These are phyloP conservation scores for Kazachstania psychrophila DNA, from an alignment of 805 yeast species.

Conservation along the genomic window DNA sequence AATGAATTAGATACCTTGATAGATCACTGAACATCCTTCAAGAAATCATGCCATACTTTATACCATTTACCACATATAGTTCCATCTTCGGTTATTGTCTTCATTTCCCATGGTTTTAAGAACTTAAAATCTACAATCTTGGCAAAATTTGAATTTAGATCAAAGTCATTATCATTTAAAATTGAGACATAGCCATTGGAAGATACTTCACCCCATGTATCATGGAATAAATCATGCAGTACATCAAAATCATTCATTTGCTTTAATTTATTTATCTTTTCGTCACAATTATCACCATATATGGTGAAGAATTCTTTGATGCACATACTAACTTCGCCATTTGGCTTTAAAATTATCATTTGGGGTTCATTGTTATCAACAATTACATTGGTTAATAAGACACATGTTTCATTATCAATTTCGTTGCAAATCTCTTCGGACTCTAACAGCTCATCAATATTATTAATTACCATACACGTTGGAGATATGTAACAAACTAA, in stretches of 20 bases:
- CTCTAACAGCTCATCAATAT: conserved; percentile 25
- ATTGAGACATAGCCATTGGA: conserved; percentile 14
- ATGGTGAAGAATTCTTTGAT: conserved; percentile 27
- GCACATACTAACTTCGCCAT: conserved; percentile 25
- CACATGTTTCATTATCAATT: conserved; percentile 31
- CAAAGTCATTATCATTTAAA: conserved; percentile 3
- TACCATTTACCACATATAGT: conserved; percentile 14
- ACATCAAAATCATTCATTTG: conserved; percentile 18
- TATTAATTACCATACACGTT: conserved; percentile 20
- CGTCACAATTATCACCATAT: conserved; percentile 18
- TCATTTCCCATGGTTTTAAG: conserved; percentile 21
- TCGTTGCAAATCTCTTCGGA: conserved; percentile 20
- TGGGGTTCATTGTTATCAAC: conserved; percentile 11
- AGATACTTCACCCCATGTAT: conserved; percentile 26
- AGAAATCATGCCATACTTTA: conserved; percentile 14
- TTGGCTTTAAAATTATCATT: conserved; percentile 23
- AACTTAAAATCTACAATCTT: conserved; percentile 20
- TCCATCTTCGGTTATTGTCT: conserved; percentile 1
- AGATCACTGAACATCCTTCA: conserved; percentile 3
- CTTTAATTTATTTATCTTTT: conserved; percentile 10
- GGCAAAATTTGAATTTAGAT: conserved; percentile 1
- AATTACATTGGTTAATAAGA: conserved; percentile 20
- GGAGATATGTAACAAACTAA: conserved; percentile 28
- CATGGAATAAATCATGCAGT: conserved; percentile 22
- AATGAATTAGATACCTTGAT: too few species aligned